Base-by-base conservation (phyloP, 768 basidiomycete species). In the Trametes maxima region DNA sequence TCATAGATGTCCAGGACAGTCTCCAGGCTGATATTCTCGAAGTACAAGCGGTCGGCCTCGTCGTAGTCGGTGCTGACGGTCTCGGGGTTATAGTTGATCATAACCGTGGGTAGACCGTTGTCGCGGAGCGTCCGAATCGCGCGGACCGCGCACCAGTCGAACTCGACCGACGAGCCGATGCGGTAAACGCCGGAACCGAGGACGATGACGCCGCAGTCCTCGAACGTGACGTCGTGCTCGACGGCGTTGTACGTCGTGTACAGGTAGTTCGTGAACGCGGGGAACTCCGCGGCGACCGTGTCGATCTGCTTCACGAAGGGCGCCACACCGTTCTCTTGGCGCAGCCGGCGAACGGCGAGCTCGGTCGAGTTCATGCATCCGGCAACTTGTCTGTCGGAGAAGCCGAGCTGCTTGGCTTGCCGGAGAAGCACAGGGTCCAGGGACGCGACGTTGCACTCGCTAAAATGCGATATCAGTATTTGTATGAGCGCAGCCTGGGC, bases 21-120 rank as follows among this genome's bases (percentile, higher is more conserved):
- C 78, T 99, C 96, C 70, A 98, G 77, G 67, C 89, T 90, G 81
- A 99, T 98, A 73, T 96, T 98, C 78, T 99, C 97, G 74, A 99
- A 99, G 81, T 98, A 99, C 25, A 99, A 82, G 28, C 95, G 86
- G 73, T 99, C 96, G 25, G 96, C 96, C 71, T 98, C 96, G 77
- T 98, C 97, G 76, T 98, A 98, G 75, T 98, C 96, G 35, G 97
- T 98, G 70, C 92, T 94, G 74, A 99, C 97, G 1, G 97, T 99
- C 79, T 98, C 96, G 14, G 96, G 97, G 75, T 99, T 98, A 77
- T 98, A 98, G 79, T 99, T 98, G 79, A 98, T 91, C 96, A 98
- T 99, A 75, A 98, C 86, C 4, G 96, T 98, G 64, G 92, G 93
- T 50, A 94, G 78, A 17, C 95, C 95, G 69, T 92, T 88, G n/a